Evolutionary conservation across 768 basidiomycete genomes (phyloP), one percentile per base, ranked within the genome.

Genomic region (Leccinum disarticulatum): DNA sequence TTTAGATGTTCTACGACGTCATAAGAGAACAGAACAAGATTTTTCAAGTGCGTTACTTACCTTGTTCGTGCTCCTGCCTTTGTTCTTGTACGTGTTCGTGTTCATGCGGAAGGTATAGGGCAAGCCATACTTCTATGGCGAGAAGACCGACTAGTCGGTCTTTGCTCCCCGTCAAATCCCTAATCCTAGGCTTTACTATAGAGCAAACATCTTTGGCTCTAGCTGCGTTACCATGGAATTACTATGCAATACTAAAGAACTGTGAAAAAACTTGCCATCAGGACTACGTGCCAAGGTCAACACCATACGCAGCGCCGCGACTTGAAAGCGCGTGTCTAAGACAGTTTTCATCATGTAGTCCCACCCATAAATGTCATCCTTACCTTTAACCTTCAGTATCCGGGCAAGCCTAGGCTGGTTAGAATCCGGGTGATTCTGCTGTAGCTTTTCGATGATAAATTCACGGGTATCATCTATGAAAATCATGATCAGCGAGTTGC

Each of bases 41-140:
- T 31, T n/a, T 14, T 28, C 35, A 1, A 52, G 14, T 3, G 10
- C 28, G 7, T 8, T 7, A 7, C 66, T 1, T 52, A 63, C 68
- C 33, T 41, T 1, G 54, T 0, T 64, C 61, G 6, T 10, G n/a
- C n/a, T n/a, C 41, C n/a, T 2, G 41, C 9, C n/a, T n/a, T 43
- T 10, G 9, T 43, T 43, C 41, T n/a, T n/a, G 41, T 38, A 15
- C 38, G 15, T 38, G 38, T 43, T n/a, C 38, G 0, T 41, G 3
- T n/a, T 41, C 17, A 25, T 48, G 47, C 7, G 22, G 25, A 25
- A 66, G 22, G 2, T 61, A 62, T 8, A 71, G 46, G 2, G 43
- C 57, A 30, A 70, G 62, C 3, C 57, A 48, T 54, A 69, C 57
- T 31, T 69, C 69, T 1, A 69, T 63, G 11, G 69, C 64, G 3